Percentiles rank a stretch among this genome's conserved stretches.
phyloP scores from a whole-genome alignment of 2,329 filamentous ascomycete species.

The Podosphaera fusca region DNA sequence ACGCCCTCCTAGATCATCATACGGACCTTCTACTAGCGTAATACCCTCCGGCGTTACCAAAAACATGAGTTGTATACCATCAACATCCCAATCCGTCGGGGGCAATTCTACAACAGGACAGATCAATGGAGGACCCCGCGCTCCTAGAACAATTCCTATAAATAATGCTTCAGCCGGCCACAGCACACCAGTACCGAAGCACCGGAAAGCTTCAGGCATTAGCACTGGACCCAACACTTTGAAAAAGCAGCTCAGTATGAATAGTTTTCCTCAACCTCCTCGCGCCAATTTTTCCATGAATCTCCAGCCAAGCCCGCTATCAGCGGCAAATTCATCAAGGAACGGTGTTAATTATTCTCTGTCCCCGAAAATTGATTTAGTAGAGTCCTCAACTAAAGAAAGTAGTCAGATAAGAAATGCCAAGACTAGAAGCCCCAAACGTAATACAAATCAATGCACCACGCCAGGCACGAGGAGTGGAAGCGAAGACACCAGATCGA shows the following conservation, averaged over 20 bases:
- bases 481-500: slow-evolving; percentile 52
- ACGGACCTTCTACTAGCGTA: slow-evolving; percentile 47
- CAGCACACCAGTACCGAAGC: slow-evolving; percentile 29
- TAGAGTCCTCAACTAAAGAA: slow-evolving; percentile 8
- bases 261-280: slow-evolving; percentile 78
- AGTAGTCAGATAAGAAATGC: slow-evolving; percentile 11
- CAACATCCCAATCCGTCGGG: slow-evolving; percentile 10
- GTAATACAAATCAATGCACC: slow-evolving; percentile 14
- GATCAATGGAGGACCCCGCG: slow-evolving; percentile 33
- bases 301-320: slow-evolving; percentile 37
- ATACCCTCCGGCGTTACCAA: slow-evolving; percentile 56
- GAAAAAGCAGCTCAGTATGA: slow-evolving; percentile 79
- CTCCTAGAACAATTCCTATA: slow-evolving; percentile 32
- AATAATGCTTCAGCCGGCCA: slow-evolving; percentile 25
- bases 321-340: slow-evolving; percentile 19
- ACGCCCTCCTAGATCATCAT: slow-evolving; percentile 37
- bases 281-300: slow-evolving; percentile 35
- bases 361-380: slow-evolving; percentile 8
- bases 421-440: slow-evolving; percentile 14
- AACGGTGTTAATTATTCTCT: slow-evolving; percentile 4
- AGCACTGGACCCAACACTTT: slow-evolving; percentile 44
- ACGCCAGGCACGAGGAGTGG: slow-evolving; percentile 48
- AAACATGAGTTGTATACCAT: slow-evolving; percentile 39
- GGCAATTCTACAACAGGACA: slow-evolving; percentile 16
- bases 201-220: slow-evolving; percentile 30